Percentiles rank a stretch among this genome's conserved stretches.
phyloP scores from a whole-genome alignment of 306 rosid genomes.

The Quercus bicolor region DNA sequence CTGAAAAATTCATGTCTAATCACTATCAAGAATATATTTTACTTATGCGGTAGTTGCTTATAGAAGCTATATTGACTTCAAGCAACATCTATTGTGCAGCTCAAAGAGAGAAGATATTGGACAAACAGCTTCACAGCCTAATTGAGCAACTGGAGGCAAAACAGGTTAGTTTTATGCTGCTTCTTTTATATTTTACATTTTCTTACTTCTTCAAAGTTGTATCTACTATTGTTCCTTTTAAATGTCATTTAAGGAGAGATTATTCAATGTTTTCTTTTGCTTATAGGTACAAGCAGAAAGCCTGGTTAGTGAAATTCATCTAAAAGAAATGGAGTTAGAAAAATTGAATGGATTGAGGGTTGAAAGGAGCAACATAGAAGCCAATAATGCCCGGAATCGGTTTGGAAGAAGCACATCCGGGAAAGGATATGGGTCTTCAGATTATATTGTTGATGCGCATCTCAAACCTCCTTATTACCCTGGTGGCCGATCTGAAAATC shows the following conservation, averaged over 20 bases:
- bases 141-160: slow-evolving; percentile 84
- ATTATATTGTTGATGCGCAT: slow-evolving; percentile 47
- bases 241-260: background rate
- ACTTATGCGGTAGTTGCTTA: slow-evolving; percentile 8
- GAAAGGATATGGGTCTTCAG: slow-evolving; percentile 49
- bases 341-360: slow-evolving; percentile 57
- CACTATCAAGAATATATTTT: no score
- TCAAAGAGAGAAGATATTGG: slow-evolving; percentile 85
- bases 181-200: slow-evolving; percentile 5
- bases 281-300: slow-evolving; percentile 91
- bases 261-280: slow-evolving; percentile 14
- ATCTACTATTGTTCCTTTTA: background rate
- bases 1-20: background rate
- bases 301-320: slow-evolving; percentile 62
- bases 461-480: slow-evolving; percentile 60
- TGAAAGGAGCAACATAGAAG: slow-evolving; percentile 45
- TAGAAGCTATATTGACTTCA: background rate
- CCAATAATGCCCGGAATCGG: slow-evolving; percentile 56
- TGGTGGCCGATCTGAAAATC: slow-evolving; percentile 68
- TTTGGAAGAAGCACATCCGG: slow-evolving; percentile 50
- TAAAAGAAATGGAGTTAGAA: slow-evolving; percentile 83
- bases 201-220: background rate
- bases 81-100: slow-evolving; percentile 45
- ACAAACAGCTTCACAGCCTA: slow-evolving; percentile 82
- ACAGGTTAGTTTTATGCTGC: slow-evolving; percentile 42